Conservation (phyloP, 495 filamentous ascomycete species). For the Entonaema liquescens region DNA sequence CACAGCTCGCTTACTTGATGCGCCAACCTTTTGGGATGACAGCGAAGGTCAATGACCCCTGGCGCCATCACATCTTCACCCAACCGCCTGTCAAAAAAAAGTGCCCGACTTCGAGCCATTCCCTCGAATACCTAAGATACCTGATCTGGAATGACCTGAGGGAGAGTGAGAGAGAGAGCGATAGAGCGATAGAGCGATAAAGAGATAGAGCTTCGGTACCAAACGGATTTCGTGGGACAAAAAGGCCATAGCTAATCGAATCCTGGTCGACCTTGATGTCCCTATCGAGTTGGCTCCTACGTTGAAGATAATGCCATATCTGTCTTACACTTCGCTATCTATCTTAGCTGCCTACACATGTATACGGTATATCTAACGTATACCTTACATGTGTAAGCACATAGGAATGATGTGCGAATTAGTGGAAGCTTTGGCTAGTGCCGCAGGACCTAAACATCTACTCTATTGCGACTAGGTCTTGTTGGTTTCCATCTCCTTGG, state of each 20-base stretch:
- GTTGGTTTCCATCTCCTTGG: conserved; percentile 32
- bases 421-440: conserved; percentile 42
- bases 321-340: conserved; percentile 3
- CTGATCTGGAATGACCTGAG: conserved; percentile 11
- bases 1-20: conserved; percentile 11
- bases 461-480: conserved; percentile 25
- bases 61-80: conserved; percentile 30
- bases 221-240: too few species aligned
- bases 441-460: conserved; percentile 25
- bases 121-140: neutral
- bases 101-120: conserved; percentile 7
- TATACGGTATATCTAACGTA: neutral
- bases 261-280: conserved; percentile 16
- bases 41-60: conserved; percentile 23
- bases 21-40: conserved; percentile 38
- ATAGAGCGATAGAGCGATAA: too few species aligned
- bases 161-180: too few species aligned
- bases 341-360: conserved; percentile 10
- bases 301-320: conserved; percentile 23
- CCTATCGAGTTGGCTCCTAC: conserved; percentile 7
- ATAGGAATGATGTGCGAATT: conserved; percentile 27
- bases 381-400: neutral
- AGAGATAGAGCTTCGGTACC: conserved; percentile 4
- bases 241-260: neutral
- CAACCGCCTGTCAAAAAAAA: conserved; percentile 25